Evolutionary conservation across 768 basidiomycete species (phyloP), one percentile per base, ranked within the genome.

Genomic region (Cystobasidium tubakii): DNA sequence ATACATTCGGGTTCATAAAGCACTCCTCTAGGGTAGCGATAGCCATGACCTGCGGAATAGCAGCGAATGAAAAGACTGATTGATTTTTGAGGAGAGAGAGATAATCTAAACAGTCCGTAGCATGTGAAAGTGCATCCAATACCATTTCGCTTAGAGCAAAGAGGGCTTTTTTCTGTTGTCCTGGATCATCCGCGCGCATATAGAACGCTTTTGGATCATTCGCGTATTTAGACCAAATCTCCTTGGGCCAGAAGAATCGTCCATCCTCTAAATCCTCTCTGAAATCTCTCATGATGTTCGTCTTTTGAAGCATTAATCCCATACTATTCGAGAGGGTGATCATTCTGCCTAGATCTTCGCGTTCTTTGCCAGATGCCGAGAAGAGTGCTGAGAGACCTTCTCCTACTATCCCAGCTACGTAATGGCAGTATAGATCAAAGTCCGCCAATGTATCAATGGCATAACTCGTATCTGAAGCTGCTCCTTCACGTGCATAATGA

Each of bases 341-440:
- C 80, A 96, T 90, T 33, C 86, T 82, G 33, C 85, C 88, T 42
- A 99, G 82, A 84, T 86, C 90, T 0, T 85, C 78, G 0, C 84
- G 84, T 81, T 97, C 94, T 79, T 92, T 93, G 29, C 86, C 87
- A 4, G 92, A 91, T 1, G 89, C 89, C 19, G 90, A 84, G 83
- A 92, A 95, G 53, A 98, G 84, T 15, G 91, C 87, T 0, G 91
- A 92, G 36, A 95, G 86, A 57, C 94, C 94, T 81, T 98, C 94
- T 42, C 95, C 95, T 74, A 98, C 95, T 72, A 99, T 88, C 1
- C 95, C 95, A 0, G 95, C 95, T 77, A 98, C 95, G 80, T 93
- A 97, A 81, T 99, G 95, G 81, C 95, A 99, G 82, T 99, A 99
- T 17, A 99, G 86, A 81, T 97, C 92, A 83, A 93, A 99, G 77